Percentiles rank a stretch among this genome's conserved stretches.
Evolutionary conservation across 1,139 yeast genomes (phyloP).

Genomic region (Taiozyma sp.): DNA sequence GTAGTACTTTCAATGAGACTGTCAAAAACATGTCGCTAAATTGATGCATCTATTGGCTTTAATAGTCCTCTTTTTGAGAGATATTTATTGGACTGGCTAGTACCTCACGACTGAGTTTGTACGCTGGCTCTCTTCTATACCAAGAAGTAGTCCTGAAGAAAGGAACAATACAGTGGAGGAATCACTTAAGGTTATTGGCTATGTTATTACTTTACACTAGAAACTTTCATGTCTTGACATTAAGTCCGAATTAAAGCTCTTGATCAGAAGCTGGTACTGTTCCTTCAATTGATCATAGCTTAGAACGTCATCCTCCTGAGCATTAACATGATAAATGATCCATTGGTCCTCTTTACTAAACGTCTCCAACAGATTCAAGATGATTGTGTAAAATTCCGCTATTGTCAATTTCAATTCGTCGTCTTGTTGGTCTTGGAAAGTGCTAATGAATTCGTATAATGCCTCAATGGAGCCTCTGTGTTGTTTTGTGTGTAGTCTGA

Average conservation of each 20-base stretch:
- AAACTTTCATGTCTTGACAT: not conserved
- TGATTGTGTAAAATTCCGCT: slow-evolving; percentile 35
- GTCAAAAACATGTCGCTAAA: too few species aligned
- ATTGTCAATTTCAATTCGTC: slow-evolving; percentile 6
- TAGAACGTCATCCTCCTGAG: slow-evolving; percentile 16
- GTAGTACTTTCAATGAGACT: too few species aligned
- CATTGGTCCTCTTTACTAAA: slow-evolving; percentile 49
- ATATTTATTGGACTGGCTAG: too few species aligned
- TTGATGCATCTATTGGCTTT: too few species aligned
- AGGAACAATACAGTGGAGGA: not conserved
- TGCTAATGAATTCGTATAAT: slow-evolving; percentile 45
- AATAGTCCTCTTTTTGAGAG: too few species aligned
- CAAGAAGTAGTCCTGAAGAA: too few species aligned
- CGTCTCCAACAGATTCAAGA: slow-evolving; percentile 43
- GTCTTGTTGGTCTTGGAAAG: slow-evolving; percentile 26
- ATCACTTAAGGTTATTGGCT: not conserved
- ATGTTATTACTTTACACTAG: not conserved
- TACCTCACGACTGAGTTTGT: too few species aligned
- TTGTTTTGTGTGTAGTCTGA: slow-evolving; percentile 44
- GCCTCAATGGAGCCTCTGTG: slow-evolving; percentile 53
- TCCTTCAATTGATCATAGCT: slow-evolving; percentile 20
- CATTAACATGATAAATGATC: slow-evolving; percentile 36
- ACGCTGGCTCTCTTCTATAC: too few species aligned
- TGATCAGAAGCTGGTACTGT: slow-evolving; percentile 10
- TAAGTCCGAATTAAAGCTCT: not conserved